Base-by-base conservation (phyloP, 768 basidiomycete genomes). In the Kwoniella newhampshirensis region DNA sequence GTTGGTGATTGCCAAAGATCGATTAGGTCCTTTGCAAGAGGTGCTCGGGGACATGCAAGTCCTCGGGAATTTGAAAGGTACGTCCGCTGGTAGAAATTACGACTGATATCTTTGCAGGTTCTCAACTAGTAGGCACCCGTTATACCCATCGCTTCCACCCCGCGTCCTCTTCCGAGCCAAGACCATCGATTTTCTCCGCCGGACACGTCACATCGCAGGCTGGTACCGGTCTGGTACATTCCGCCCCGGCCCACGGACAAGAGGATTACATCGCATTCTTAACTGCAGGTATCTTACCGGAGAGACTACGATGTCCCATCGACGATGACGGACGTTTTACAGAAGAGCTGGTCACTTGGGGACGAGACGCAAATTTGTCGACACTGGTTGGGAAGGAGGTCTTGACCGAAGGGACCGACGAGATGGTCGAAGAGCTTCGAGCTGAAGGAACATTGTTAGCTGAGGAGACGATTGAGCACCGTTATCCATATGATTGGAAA, bases 401-500 rank as follows among this genome's bases (percentile, higher is more conserved):
- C 2, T 77, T 96, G 12, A 80, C 78, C n/a, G 83, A 80, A 7
- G 94, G 92, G 0, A 84, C 83, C 4, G 83, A 81, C 57, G 81
- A 81, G 17, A 79, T 94, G 41, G 81, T 91, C 7, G 77, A 80
- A 35, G 67, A 92, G 8, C 74, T 97, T 46, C 49, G 63, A 47
- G 80, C 82, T 64, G 74, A 81, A 18, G 83, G 79, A 4, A 58
- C 71, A 1, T 78, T 97, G 15, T 71, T 89, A 39, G 85, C 84
- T 64, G 78, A 87, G 49, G 81, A 88, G 73, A 81, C 81, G 63
- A 82, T 89, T 66, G 85, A 83, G 66, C 94, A 98, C 77, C 84
- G 86, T 46, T 99, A 96, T 70, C 92, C 94, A 0, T 93, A 92
- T 71, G 94, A 99, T 67, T 97, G 93, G 93, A 88, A 89, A 76